phyloP scores from a whole-genome alignment of 2,329 filamentous ascomycete genomes.

The Fusarium abutilonis region DNA sequence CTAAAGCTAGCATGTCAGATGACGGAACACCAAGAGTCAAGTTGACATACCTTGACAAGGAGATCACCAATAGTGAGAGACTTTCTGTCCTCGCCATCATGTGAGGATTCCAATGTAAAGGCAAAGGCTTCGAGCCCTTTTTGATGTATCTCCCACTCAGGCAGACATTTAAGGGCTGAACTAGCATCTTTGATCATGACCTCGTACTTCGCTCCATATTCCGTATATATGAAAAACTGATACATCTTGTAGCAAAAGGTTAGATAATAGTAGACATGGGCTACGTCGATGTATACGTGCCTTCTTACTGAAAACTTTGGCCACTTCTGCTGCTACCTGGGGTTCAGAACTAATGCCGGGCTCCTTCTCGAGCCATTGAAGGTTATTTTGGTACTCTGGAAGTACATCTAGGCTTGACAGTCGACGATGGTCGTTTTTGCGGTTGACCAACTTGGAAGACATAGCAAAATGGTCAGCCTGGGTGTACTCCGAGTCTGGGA shows the following conservation, averaged over 20 bases:
- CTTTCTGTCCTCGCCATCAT: conserved; percentile 72
- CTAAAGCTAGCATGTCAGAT: conserved; percentile 54
- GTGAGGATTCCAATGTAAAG: conserved; percentile 74
- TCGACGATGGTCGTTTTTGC: conserved; percentile 52
- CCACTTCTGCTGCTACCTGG: conserved; percentile 67
- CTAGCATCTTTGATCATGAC: conserved; percentile 82
- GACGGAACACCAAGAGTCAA: neutral
- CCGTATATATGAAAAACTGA: conserved; percentile 87
- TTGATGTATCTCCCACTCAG: conserved; percentile 82
- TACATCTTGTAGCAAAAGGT: conserved; percentile 66
- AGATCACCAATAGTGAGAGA: conserved; percentile 86
- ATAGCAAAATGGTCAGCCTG: conserved; percentile 48
- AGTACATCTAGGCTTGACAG: conserved; percentile 61
- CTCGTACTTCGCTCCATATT: conserved; percentile 91
- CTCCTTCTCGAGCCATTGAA: conserved; percentile 57
- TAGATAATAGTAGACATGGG: neutral
- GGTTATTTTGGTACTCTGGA: conserved; percentile 53
- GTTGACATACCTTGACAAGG: conserved; percentile 79
- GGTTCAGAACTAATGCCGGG: conserved; percentile 67
- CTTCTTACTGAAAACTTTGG: conserved; percentile 68
- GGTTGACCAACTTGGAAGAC: conserved; percentile 21
- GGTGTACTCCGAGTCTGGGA: conserved; percentile 74
- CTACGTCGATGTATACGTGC: conserved; percentile 49
- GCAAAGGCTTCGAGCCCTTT: conserved; percentile 86
- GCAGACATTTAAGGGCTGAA: conserved; percentile 72